These are phyloP conservation scores for Auriscalpium microsporum DNA, from an alignment of 768 basidiomycete genomes.

Conservation along the genomic window DNA sequence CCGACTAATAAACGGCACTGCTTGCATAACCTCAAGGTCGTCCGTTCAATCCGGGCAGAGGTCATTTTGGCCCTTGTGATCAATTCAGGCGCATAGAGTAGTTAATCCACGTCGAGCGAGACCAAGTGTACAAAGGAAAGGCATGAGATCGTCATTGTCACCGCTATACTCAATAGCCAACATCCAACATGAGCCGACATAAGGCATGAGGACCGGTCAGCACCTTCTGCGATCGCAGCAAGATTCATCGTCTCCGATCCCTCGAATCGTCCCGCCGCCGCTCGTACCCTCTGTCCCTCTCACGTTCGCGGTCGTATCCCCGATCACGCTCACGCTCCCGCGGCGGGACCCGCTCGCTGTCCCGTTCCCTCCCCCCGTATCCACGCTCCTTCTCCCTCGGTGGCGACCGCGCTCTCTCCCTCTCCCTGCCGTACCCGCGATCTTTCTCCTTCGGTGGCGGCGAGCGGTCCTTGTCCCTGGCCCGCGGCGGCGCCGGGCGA, in stretches of 20 bases:
- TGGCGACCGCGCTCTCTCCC: neutral
- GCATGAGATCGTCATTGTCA: too few species aligned
- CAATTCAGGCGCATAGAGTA: too few species aligned
- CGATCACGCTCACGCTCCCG: too few species aligned
- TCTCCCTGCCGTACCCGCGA: neutral
- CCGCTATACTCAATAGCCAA: too few species aligned
- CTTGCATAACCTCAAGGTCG: slow-evolving; percentile 8
- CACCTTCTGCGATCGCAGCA: too few species aligned
- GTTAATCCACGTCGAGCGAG: too few species aligned
- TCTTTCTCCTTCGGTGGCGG: neutral
- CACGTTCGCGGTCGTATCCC: neutral
- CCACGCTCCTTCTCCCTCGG: neutral
- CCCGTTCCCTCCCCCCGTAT: neutral
- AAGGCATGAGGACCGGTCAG: too few species aligned
- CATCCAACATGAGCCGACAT: too few species aligned
- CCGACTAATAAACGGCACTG: too few species aligned
- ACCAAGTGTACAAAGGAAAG: too few species aligned
- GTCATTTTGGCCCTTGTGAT: slow-evolving; percentile 1
- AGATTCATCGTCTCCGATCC: neutral
- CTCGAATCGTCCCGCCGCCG: slow-evolving; percentile 11
- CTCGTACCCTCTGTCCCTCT: slow-evolving; percentile 1
- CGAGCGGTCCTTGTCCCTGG: too few species aligned
- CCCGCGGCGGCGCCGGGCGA: slow-evolving; percentile 4
- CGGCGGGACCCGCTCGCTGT: neutral
- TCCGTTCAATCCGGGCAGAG: slow-evolving; percentile 19